Evolutionary conservation across 2,329 filamentous ascomycete genomes (phyloP).

Genomic region (Aspergillus niger): DNA sequence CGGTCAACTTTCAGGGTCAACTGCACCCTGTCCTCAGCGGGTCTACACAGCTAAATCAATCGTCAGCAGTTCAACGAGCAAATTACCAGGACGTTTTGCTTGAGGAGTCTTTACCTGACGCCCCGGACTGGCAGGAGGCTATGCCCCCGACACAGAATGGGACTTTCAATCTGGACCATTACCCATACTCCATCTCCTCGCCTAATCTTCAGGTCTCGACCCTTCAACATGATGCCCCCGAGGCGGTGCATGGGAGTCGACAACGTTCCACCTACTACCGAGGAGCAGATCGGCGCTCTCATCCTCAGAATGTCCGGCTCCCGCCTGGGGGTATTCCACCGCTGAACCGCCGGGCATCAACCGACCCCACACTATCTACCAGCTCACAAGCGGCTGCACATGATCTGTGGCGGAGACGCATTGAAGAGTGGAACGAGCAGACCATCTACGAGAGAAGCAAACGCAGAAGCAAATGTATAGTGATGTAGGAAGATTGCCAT

Average conservation of each 20-base stretch:
- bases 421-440: conserved; percentile 43
- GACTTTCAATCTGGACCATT: conserved; percentile 21
- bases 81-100: background rate
- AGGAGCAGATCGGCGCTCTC: conserved; percentile 19
- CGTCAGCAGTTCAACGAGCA: background rate
- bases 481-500: conserved; percentile 35
- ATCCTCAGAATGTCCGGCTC: conserved; percentile 22
- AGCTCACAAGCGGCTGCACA: conserved; percentile 29
- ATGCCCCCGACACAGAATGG: conserved; percentile 14
- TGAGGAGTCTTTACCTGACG: background rate
- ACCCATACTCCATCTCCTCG: conserved; percentile 37
- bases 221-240: conserved; percentile 23
- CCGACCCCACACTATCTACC: conserved; percentile 34
- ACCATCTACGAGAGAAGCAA: conserved; percentile 40
- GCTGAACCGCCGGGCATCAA: conserved; percentile 33
- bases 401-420: conserved; percentile 41
- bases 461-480: conserved; percentile 38
- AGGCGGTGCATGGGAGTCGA: conserved; percentile 22
- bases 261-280: conserved; percentile 18
- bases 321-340: conserved; percentile 13
- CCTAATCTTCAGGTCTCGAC: conserved; percentile 34
- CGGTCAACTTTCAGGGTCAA: background rate
- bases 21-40: background rate
- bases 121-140: conserved; percentile 11
- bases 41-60: background rate